Evolutionary conservation across 345 rosid species (phyloP).

Genomic region (Sonneratia caseolaris): DNA sequence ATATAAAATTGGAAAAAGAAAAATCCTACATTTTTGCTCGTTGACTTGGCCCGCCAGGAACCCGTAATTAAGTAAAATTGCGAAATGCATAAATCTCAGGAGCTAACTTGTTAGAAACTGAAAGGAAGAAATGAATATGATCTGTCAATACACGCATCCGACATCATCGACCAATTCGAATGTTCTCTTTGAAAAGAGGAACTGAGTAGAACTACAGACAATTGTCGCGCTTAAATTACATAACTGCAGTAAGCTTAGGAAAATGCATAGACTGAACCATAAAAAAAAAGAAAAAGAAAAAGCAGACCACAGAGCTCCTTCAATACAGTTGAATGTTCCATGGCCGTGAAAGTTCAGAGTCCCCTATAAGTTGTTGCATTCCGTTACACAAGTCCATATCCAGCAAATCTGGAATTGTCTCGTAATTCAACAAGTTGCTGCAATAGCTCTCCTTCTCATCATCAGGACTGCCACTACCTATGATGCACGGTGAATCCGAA

Average conservation of each 20-base stretch:
- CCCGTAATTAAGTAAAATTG: no score
- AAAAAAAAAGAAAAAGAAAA: neutral
- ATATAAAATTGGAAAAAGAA: no score
- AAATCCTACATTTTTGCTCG: no score
- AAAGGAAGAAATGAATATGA: no score
- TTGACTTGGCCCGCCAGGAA: no score
- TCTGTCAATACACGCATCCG: no score
- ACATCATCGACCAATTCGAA: no score
- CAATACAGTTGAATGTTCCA: neutral
- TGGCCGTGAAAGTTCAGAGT: neutral
- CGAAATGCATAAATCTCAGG: no score
- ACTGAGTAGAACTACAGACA: neutral
- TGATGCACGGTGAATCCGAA: constrained; percentile 50
- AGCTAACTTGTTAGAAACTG: no score
- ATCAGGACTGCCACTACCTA: constrained; percentile 33
- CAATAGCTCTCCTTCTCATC: constrained; percentile 78
- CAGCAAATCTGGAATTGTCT: constrained; percentile 38
- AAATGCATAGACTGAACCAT: neutral
- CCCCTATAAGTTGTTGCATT: constrained; percentile 2
- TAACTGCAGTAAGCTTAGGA: neutral
- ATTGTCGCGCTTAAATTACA: neutral
- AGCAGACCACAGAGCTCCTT: neutral
- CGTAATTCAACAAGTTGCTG: constrained; percentile 52
- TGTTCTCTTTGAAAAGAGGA: neutral
- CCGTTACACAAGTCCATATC: constrained; percentile 48